A percentile compares a stretch with the other conserved stretches of the same genome.
Conservation (phyloP, 352 stramenopile species). For the Globisporangium camurandrum region DNA sequence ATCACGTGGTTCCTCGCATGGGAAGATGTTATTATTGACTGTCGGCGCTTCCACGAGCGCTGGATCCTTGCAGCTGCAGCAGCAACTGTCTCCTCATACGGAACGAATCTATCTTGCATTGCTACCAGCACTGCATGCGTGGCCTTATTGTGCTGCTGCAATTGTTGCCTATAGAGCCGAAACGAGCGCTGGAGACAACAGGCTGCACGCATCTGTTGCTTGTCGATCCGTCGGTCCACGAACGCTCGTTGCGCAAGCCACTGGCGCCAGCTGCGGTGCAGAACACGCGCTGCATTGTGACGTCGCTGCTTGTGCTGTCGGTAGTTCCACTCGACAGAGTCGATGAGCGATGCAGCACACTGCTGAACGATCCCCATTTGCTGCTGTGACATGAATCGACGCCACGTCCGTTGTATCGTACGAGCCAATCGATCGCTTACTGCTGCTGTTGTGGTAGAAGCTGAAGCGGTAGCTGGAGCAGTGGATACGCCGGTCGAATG, state of each 20-base stretch:
- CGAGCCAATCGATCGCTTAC: neutral
- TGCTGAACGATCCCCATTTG: conserved; percentile 13
- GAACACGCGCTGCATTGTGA: conserved; percentile 14
- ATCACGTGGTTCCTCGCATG: no score
- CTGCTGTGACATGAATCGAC: neutral
- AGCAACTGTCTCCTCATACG: no score
- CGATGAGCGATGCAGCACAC: conserved; percentile 21
- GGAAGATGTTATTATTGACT: no score
- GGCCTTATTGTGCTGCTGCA: conserved; percentile 20
- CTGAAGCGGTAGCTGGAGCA: no score
- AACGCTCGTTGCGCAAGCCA: conserved; percentile 6
- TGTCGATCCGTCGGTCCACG: conserved; percentile 14
- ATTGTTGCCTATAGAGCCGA: conserved; percentile 17
- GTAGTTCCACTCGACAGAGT: conserved; percentile 35
- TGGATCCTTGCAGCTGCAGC: no score
- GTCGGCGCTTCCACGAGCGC: no score
- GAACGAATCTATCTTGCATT: no score
- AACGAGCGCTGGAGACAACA: conserved; percentile 47
- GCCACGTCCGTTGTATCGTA: conserved; percentile 19
- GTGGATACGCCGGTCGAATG: no score
- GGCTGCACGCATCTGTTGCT: conserved; percentile 27
- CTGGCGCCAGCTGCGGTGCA: conserved; percentile 36
- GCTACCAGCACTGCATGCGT: no score
- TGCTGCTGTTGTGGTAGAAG: no score
- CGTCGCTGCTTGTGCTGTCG: conserved; percentile 23